Evolutionary conservation across 495 filamentous ascomycete genomes (phyloP).

Genomic region (Parachaetomium inaequale): DNA sequence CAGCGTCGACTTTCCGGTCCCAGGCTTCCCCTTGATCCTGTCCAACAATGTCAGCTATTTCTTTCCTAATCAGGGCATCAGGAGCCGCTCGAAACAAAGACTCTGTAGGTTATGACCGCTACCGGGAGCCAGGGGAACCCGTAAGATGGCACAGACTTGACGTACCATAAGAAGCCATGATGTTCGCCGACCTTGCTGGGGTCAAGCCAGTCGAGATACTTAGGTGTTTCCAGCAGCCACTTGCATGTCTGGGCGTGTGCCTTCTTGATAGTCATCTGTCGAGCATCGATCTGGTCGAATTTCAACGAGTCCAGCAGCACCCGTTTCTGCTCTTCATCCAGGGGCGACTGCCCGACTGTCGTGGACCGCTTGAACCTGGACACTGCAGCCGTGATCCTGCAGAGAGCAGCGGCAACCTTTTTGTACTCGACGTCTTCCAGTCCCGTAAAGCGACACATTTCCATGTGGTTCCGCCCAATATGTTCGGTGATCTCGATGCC

Average conservation of each 20-base stretch:
- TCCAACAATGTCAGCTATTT: too few species aligned
- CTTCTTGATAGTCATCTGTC: conserved; percentile 35
- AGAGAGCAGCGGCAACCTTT: conserved; percentile 21
- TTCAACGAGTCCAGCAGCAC: conserved; percentile 32
- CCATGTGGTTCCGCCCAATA: conserved; percentile 37
- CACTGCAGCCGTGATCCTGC: not conserved
- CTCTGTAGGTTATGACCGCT: too few species aligned
- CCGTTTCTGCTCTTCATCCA: conserved; percentile 17
- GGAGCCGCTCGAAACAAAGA: too few species aligned
- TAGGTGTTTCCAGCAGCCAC: conserved; percentile 44
- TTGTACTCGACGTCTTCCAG: conserved; percentile 28
- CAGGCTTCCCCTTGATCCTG: conserved; percentile 58
- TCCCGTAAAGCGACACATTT: conserved; percentile 42
- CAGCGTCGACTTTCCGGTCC: conserved; percentile 50
- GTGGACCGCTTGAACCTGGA: not conserved
- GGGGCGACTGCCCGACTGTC: not conserved
- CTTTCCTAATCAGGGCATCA: too few species aligned
- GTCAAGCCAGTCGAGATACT: conserved; percentile 51
- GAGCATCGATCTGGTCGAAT: conserved; percentile 41
- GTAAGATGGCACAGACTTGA: too few species aligned
- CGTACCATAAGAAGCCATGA: conserved; percentile 53
- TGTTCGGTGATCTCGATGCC: conserved; percentile 28
- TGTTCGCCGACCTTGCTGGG: conserved; percentile 33
- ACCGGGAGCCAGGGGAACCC: too few species aligned
- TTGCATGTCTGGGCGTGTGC: conserved; percentile 45